These are phyloP conservation scores for Myriosclerotinia curreyana DNA, from an alignment of 2,329 filamentous ascomycete species.

Conservation along the genomic window DNA sequence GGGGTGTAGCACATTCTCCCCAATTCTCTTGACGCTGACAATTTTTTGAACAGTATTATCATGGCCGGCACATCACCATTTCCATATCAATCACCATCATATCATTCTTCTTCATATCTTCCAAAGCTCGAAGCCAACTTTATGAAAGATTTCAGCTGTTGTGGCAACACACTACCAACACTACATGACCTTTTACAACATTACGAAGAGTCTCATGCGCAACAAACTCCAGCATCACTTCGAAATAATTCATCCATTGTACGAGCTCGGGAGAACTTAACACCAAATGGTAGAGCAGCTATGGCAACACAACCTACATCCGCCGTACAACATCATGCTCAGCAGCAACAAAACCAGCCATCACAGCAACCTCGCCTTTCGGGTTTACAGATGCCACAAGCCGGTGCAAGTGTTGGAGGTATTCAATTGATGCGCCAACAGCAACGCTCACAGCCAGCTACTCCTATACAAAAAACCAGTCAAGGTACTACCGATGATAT, in stretches of 20 bases:
- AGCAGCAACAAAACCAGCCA: conserved; percentile 39
- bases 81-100: conserved; percentile 84
- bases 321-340: conserved; percentile 50
- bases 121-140: conserved; percentile 97
- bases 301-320: conserved; percentile 36
- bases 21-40: conserved; percentile 26
- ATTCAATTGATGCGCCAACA: conserved; percentile 40
- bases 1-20: conserved; percentile 6
- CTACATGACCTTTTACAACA: conserved; percentile 94
- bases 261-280: conserved; percentile 45
- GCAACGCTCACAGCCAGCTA: conserved; percentile 38
- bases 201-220: conserved; percentile 91
- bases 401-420: conserved; percentile 35
- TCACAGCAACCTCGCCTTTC: conserved; percentile 30
- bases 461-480: conserved; percentile 35
- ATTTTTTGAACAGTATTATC: conserved; percentile 63
- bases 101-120: conserved; percentile 93
- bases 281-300: conserved; percentile 48
- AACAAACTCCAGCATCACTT: conserved; percentile 55
- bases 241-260: conserved; percentile 41
- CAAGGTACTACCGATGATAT: conserved; percentile 56
- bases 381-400: conserved; percentile 36
- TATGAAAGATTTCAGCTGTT: conserved; percentile 96
- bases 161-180: conserved; percentile 82
- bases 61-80: conserved; percentile 98